Conservation (phyloP, 2,329 filamentous ascomycete species). For the Aspergillus calidoustus region DNA sequence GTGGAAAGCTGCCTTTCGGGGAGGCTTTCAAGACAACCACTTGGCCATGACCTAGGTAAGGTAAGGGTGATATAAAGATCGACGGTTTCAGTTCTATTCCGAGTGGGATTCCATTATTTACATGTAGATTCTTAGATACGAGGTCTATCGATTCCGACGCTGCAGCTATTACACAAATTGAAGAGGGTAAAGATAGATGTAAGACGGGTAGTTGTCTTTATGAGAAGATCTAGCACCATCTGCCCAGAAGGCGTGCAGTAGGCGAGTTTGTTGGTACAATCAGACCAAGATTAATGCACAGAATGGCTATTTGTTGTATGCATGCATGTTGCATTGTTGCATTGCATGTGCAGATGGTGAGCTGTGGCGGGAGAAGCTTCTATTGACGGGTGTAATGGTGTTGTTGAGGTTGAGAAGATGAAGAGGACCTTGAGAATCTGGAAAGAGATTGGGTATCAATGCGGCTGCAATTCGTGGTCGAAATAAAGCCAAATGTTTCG, state of each 20-base stretch:
- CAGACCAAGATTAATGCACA: not conserved
- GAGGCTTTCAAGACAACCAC: not conserved
- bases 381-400: not conserved
- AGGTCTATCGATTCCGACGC: constrained; percentile 3
- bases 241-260: not conserved
- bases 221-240: not conserved
- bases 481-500: constrained; percentile 8
- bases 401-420: constrained; percentile 1
- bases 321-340: not conserved
- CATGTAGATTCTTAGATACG: constrained; percentile 3
- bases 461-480: constrained; percentile 11
- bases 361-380: not conserved
- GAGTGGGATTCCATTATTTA: constrained; percentile 12
- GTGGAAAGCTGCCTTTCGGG: not conserved
- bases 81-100: constrained; percentile 4
- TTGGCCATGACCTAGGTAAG: not conserved
- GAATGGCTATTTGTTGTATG: not conserved
- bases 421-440: constrained; percentile 9
- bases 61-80: not conserved
- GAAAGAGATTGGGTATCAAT: constrained; percentile 17
- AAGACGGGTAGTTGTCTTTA: not conserved
- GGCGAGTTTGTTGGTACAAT: too few relatives aligned
- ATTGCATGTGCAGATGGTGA: not conserved
- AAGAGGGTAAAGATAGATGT: not conserved
- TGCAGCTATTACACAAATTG: constrained; percentile 12